Percentiles rank a stretch among this genome's conserved stretches.
Evolutionary conservation across 495 filamentous ascomycete species (phyloP).

Genomic region (Aspergillus steynii): DNA sequence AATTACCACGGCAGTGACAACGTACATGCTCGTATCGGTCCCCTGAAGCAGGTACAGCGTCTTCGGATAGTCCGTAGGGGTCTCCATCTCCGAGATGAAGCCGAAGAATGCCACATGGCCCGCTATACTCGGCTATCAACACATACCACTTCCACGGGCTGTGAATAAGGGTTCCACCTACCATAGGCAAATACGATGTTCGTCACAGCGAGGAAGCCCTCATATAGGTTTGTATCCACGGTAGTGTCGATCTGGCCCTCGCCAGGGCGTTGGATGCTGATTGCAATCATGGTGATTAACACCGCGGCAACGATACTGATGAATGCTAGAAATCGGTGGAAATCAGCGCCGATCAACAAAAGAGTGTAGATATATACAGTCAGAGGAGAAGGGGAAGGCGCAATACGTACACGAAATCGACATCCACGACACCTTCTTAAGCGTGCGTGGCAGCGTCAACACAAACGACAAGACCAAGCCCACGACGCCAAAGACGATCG

Average conservation of each 20-base stretch:
- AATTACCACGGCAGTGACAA: constrained; percentile 51
- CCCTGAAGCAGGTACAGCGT: constrained; percentile 63
- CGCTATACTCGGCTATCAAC: constrained; percentile 30
- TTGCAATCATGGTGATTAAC: constrained; percentile 68
- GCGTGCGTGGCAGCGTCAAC: constrained; percentile 65
- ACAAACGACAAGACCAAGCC: constrained; percentile 65
- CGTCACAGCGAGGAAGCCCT: constrained; percentile 44
- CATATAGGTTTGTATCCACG: constrained; percentile 32
- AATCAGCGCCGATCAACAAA: constrained; percentile 37
- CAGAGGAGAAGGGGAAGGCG: not conserved
- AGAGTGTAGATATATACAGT: constrained; percentile 37
- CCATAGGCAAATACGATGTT: constrained; percentile 53
- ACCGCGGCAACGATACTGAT: constrained; percentile 66
- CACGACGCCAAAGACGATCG: constrained; percentile 68
- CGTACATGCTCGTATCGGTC: constrained; percentile 67
- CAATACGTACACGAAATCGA: constrained; percentile 58
- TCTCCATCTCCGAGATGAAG: constrained; percentile 74
- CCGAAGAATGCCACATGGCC: constrained; percentile 73
- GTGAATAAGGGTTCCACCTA: constrained; percentile 9
- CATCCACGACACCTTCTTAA: constrained; percentile 61
- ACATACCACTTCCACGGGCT: not conserved
- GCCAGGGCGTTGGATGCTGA: constrained; percentile 47
- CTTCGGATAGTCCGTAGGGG: constrained; percentile 65
- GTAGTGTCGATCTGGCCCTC: constrained; percentile 21
- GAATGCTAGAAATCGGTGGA: not conserved